A percentile compares a stretch with the other conserved stretches of the same genome.
These are phyloP conservation scores for Epichloe coenophiala DNA, from an alignment of 2,329 filamentous ascomycete species.

Conservation along the genomic window DNA sequence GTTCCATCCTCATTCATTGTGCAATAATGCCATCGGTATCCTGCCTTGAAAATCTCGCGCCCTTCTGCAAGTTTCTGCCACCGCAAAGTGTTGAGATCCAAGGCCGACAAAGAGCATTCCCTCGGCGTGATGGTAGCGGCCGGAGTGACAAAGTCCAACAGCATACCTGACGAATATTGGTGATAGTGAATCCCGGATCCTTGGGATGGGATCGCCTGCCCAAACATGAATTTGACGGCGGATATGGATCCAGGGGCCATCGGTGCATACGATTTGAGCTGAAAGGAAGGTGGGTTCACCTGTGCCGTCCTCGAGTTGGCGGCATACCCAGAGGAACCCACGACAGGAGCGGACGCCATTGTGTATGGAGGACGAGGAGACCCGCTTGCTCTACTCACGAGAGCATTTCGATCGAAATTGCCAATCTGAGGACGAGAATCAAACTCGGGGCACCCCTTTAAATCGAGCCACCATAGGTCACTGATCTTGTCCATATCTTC, in stretches of 20 bases:
- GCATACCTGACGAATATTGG: constrained; percentile 79
- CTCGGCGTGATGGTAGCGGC: constrained; percentile 73
- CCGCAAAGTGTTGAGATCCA: constrained; percentile 74
- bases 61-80: constrained; percentile 96
- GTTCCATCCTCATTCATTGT: constrained; percentile 91
- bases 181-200: constrained; percentile 91
- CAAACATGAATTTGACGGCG: constrained; percentile 70
- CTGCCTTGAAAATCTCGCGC: constrained; percentile 78
- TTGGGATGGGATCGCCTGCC: constrained; percentile 74
- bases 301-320: constrained; percentile 55
- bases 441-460: constrained; percentile 81
- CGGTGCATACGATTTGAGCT: constrained; percentile 61
- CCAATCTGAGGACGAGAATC: constrained; percentile 51
- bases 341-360: constrained; percentile 33
- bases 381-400: constrained; percentile 27
- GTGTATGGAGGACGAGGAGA: constrained; percentile 41
- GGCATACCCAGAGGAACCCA: constrained; percentile 50
- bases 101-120: constrained; percentile 79
- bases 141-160: constrained; percentile 89
- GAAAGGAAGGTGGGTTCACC: constrained; percentile 52
- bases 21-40: constrained; percentile 98
- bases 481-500: constrained; percentile 95
- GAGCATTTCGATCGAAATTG: constrained; percentile 32
- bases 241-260: constrained; percentile 83
- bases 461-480: constrained; percentile 93